A percentile compares a stretch with the other conserved stretches of the same genome.
Conservation (phyloP, 306 rosid genomes). For the Nissolia schottii region DNA sequence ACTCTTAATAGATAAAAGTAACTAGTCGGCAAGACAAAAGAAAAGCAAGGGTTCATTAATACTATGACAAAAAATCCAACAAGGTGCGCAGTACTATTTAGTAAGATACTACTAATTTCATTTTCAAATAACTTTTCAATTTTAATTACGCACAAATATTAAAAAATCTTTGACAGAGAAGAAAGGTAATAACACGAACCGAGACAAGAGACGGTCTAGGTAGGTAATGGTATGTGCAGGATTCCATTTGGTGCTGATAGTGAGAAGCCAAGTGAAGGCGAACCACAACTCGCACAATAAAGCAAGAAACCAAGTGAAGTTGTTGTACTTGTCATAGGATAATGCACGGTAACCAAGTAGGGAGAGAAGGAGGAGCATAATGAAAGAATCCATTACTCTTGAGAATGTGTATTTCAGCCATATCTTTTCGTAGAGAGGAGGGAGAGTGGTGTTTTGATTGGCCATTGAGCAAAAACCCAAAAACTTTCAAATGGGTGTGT, state of each 20-base stretch:
- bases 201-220: constrained; percentile 35
- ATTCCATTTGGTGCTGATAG: constrained; percentile 37
- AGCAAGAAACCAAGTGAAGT: constrained; percentile 48
- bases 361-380: constrained; percentile 35
- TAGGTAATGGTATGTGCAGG: constrained; percentile 35
- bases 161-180: too few relatives aligned
- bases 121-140: too few relatives aligned
- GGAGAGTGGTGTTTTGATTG: neutral
- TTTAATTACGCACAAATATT: too few relatives aligned
- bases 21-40: too few relatives aligned
- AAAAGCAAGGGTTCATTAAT: too few relatives aligned
- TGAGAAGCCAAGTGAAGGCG: constrained; percentile 37
- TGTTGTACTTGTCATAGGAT: constrained; percentile 15
- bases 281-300: constrained; percentile 62
- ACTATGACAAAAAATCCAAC: too few relatives aligned
- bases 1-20: too few relatives aligned
- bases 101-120: too few relatives aligned
- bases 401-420: neutral
- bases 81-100: too few relatives aligned
- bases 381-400: constrained; percentile 23
- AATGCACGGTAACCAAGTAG: constrained; percentile 40
- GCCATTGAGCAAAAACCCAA: neutral
- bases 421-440: constrained; percentile 35
- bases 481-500: neutral
- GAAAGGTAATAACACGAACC: constrained; percentile 4